These are phyloP conservation scores for Lagenidium sp. DNA, from an alignment of 352 stramenopile genomes.

Conservation along the genomic window DNA sequence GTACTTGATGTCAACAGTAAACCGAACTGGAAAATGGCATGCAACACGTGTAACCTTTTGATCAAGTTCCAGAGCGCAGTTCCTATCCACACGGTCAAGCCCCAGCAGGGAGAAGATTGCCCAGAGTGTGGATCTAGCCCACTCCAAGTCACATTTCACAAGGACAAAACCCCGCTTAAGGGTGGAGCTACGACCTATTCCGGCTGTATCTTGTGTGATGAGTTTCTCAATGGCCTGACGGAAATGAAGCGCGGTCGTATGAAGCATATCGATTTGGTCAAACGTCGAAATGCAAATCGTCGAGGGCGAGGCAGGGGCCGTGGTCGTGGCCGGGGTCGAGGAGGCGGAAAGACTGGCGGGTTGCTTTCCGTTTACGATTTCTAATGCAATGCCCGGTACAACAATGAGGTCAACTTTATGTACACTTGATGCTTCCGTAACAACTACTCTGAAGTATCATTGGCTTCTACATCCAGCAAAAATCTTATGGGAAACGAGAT, in stretches of 20 bases:
- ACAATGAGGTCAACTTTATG: not conserved
- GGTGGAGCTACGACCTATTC: constrained; percentile 17
- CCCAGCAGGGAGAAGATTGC: constrained; percentile 8
- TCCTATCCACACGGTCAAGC: constrained; percentile 22
- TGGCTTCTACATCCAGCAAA: not conserved
- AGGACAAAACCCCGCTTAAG: constrained; percentile 24
- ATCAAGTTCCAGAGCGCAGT: constrained; percentile 25
- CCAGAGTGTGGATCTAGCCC: constrained; percentile 18
- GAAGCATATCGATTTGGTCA: constrained; percentile 28
- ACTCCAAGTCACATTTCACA: constrained; percentile 37
- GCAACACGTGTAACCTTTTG: constrained; percentile 35
- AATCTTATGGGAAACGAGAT: not conserved
- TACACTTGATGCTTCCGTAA: not conserved
- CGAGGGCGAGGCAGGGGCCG: constrained; percentile 14
- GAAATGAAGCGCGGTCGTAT: constrained; percentile 27
- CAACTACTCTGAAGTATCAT: not conserved
- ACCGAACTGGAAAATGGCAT: constrained; percentile 45
- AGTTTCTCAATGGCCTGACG: constrained; percentile 29
- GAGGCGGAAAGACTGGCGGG: constrained; percentile 8
- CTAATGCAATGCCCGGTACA: not conserved
- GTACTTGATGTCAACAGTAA: constrained; percentile 37
- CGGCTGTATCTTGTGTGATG: constrained; percentile 35
- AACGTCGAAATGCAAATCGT: constrained; percentile 5
- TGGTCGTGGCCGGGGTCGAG: constrained; percentile 7
- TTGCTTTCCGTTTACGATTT: constrained; percentile 18